Evolutionary conservation across 768 basidiomycete genomes (phyloP).

Genomic region (Termitomyces titanicus): DNA sequence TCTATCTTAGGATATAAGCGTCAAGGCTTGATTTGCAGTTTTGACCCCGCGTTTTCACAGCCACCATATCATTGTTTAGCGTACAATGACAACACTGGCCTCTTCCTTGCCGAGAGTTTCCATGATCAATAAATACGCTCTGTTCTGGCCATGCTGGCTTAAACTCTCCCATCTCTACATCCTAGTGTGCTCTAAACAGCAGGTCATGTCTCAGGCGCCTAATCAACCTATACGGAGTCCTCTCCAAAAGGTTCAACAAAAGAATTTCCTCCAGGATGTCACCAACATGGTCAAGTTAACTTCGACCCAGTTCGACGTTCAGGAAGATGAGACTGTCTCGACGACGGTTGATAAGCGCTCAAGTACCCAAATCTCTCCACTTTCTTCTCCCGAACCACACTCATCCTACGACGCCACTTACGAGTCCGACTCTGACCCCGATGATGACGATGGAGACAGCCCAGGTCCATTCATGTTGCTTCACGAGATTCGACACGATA

Average conservation of each 20-base stretch:
- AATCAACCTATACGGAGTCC: too few relatives aligned
- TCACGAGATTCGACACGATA: conserved; percentile 17
- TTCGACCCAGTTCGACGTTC: neutral
- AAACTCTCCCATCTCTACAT: neutral
- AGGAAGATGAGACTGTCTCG: neutral
- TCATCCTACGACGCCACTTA: neutral
- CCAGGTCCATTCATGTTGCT: conserved; percentile 30
- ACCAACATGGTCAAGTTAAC: neutral
- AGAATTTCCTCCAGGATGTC: neutral
- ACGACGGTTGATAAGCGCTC: neutral
- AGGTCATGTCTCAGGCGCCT: neutral
- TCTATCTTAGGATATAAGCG: too few relatives aligned
- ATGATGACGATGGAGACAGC: neutral
- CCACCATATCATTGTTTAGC: neutral
- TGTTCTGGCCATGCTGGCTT: neutral
- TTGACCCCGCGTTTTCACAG: neutral
- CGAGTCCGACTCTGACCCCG: neutral
- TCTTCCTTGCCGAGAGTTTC: neutral
- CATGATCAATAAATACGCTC: neutral
- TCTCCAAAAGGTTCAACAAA: neutral
- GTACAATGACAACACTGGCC: neutral
- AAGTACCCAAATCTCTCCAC: neutral
- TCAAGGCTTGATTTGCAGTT: neutral
- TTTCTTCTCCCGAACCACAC: neutral
- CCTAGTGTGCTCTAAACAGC: neutral